Base-by-base conservation (phyloP, 2,329 filamentous ascomycete species). In the Myriosclerotinia duriaeana region DNA sequence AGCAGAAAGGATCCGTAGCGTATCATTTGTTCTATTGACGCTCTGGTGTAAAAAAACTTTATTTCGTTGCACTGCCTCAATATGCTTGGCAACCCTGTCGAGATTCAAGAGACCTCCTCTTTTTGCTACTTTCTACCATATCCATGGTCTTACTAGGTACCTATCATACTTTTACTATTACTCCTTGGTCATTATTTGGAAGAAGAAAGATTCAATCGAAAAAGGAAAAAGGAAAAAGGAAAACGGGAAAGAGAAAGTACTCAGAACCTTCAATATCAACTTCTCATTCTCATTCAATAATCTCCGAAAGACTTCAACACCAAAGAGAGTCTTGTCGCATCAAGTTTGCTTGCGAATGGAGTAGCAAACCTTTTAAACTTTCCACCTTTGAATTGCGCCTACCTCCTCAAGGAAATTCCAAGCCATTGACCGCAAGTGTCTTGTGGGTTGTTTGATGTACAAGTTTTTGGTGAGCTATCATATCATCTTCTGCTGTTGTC, bases 21-120 rank as follows among this genome's bases (percentile, higher is more conserved):
- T 59, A 48, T 60, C 40, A 46, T 50, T 40, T 40, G 34, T 40
- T 50, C 36, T 15, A 58, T 58, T 58, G 58, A 60, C 58, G 58
- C 58, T 50, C 58, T 26, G 58, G 5, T 60, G 58, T 34, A 26
- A 36, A 60, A 59, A 60, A 60, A 60, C 42, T 60, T 60, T 60
- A 5, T 36, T 46, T 60, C 30, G 30, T 34, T 60, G 58, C 44
- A 60, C 58, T 60, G 63, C 66, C 67, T 64, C 69, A 66, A 61
- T 59, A 59, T 40, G 66, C 42, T 34, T 52, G 50, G 52, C 59
- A 30, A 52, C 40, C 56, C 52, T 62, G 42, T 48, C 20, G n/a
- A 22, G 12, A 46, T 48, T 34, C 30, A 34, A 34, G 30, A 34
- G 38, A 36, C 48, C 30, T 59, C 30, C 15, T 36, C 42, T 46